phyloP scores from a whole-genome alignment of 2,329 filamentous ascomycete genomes.

The Fusarium sp. region DNA sequence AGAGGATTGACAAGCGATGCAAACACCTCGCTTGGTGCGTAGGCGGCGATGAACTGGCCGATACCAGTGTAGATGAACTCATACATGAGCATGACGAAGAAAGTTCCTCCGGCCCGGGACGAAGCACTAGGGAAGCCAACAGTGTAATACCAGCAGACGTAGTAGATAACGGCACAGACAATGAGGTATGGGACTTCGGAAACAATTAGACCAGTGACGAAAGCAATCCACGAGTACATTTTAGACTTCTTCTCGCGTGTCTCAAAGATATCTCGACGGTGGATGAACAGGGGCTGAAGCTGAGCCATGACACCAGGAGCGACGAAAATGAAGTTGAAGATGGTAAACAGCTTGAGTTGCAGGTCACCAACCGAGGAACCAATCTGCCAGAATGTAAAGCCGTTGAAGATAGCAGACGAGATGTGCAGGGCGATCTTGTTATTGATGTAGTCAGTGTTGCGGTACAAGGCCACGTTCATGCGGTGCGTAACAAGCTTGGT shows the following conservation, averaged over 20 bases:
- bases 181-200: conserved; percentile 60
- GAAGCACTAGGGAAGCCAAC: conserved; percentile 61
- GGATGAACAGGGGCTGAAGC: conserved; percentile 62
- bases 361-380: conserved; percentile 62
- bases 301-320: conserved; percentile 64
- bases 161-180: conserved; percentile 60
- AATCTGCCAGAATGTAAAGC: conserved; percentile 71
- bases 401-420: conserved; percentile 66
- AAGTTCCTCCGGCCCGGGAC: conserved; percentile 60
- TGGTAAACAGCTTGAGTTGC: conserved; percentile 66
- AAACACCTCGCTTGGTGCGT: conserved; percentile 69
- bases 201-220: conserved; percentile 63
- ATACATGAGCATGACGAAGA: conserved; percentile 68
- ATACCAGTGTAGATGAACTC: conserved; percentile 71
- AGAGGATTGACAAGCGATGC: conserved; percentile 68
- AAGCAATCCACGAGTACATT: conserved; percentile 70
- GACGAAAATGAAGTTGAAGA: conserved; percentile 73
- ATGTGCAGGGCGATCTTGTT: conserved; percentile 71
- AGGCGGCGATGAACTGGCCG: conserved; percentile 72
- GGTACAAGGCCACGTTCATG: conserved; percentile 69
- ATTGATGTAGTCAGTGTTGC: conserved; percentile 74
- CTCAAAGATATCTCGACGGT: conserved; percentile 61
- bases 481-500: conserved; percentile 72
- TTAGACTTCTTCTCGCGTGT: conserved; percentile 61
- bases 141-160: conserved; percentile 67